Evolutionary conservation across 352 stramenopile genomes (phyloP).

Genomic region (Labyrinthula sp.): DNA sequence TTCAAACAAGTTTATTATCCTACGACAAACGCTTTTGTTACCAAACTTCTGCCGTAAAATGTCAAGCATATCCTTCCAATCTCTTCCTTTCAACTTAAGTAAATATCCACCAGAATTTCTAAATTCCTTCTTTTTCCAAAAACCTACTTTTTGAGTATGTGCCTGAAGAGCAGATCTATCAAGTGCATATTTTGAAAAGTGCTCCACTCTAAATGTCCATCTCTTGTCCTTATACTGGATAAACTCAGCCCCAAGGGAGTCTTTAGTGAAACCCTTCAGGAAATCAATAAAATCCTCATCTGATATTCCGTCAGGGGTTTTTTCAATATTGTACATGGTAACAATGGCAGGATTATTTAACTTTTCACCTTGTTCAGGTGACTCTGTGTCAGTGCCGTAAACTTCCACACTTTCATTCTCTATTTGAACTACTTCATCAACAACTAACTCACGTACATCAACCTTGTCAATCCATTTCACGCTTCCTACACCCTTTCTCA

Average conservation of each 20-base stretch:
- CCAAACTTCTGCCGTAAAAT: no score
- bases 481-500: slow-evolving; percentile 39
- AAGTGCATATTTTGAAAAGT: slow-evolving; percentile 22
- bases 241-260: slow-evolving; percentile 4
- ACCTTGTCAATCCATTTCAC: slow-evolving; percentile 50
- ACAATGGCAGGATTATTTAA: slow-evolving; percentile 49
- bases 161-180: no score
- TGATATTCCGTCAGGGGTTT: slow-evolving; percentile 4
- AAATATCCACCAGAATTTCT: no score
- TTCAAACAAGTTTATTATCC: no score
- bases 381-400: slow-evolving; percentile 44
- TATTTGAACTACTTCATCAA: slow-evolving; percentile 46
- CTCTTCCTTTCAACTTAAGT: no score
- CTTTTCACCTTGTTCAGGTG: slow-evolving; percentile 41
- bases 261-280: slow-evolving; percentile 7
- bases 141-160: no score
- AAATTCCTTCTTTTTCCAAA: no score
- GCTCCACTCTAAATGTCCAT: slow-evolving; percentile 26
- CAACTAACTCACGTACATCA: slow-evolving; percentile 43
- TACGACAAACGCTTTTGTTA: no score
- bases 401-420: slow-evolving; percentile 45
- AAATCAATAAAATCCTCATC: slow-evolving; percentile 14
- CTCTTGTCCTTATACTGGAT: slow-evolving; percentile 7
- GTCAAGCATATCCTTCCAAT: no score
- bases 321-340: slow-evolving; percentile 40